Evolutionary conservation across 225 moss, liverwort and hornwort species (phyloP), one percentile per base, ranked within the genome.

Genomic region (Antitrichia curtipendula): DNA sequence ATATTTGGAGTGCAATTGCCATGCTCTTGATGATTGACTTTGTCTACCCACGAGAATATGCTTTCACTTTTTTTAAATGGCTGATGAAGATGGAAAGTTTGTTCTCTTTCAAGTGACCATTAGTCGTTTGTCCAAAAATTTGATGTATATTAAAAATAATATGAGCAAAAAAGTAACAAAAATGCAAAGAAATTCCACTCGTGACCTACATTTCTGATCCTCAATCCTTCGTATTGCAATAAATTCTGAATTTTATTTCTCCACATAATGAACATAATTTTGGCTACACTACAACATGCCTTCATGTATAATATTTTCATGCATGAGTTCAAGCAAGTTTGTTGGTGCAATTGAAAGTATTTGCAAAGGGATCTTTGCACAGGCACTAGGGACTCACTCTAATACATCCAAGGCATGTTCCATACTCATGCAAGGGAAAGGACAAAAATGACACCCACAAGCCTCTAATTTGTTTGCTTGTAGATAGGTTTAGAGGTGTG

Each of bases 331-430:
- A 5, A 71, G 10, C 6, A 43, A 28, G 6, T 17, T 45, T 29
- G 18, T 31, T 73, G 31, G 19, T 31, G 19, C 2, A 73, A 4
- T 72, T 45, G 10, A 29, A 17, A 28, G 6, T 29, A 72, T 47
- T 73, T 47, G 73, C 6, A 18, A 7, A 47, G 29, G 11, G 10
- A 29, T 47, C 10, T 45, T 72, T 45, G 18, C 18, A 47, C 3
- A 73, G 0, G 29, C 3, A 29, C 10, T 45, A 10, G 6, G 0
- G 0, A 72, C 29, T 73, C 31, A 11, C 2, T 75, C 13, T 18
- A 52, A 50, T 50, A 34, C 32, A 24, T 54, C 22, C 3, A n/a
- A 54, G 7, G 53, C 17, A 52, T 22, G 13, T 8, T 13, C 29
- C 8, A 75, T 21, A 21, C 5, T 31, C 23, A 10, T 9, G 4